Conservation (phyloP, 495 filamentous ascomycete genomes). For the Emericellopsis terricola region DNA sequence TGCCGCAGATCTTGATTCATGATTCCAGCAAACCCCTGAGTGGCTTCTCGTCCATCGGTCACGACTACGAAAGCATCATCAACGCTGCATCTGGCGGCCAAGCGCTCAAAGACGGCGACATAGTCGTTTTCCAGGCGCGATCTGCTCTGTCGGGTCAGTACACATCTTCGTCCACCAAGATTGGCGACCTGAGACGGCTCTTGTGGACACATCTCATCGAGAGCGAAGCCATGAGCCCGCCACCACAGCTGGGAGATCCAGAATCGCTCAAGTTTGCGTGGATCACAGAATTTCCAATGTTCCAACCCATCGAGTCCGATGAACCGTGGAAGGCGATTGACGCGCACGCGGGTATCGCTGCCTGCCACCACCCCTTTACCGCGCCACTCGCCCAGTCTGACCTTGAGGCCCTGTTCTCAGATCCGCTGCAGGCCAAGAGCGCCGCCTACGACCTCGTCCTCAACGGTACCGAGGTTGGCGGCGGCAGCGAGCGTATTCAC, state of each 20-base stretch:
- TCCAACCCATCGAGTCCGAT: constrained; percentile 46
- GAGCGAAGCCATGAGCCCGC: constrained; percentile 29
- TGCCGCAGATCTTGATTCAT: constrained; percentile 57
- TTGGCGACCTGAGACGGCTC: constrained; percentile 58
- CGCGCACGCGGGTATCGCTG: constrained; percentile 57
- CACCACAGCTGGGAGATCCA: constrained; percentile 14
- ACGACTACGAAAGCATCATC: constrained; percentile 22
- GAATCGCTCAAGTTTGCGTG: constrained; percentile 51
- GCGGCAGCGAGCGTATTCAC: constrained; percentile 87
- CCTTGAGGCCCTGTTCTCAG: constrained; percentile 50
- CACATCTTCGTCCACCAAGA: constrained; percentile 52
- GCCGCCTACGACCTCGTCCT: constrained; percentile 93
- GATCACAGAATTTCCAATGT: constrained; percentile 83
- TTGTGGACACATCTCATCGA: constrained; percentile 49
- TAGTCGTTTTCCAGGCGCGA: constrained; percentile 69
- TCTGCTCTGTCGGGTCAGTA: constrained; percentile 30
- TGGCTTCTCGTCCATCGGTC: constrained; percentile 59
- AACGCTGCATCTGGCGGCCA: not conserved
- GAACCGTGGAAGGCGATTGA: constrained; percentile 58
- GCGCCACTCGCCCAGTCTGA: constrained; percentile 59
- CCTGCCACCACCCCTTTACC: constrained; percentile 95
- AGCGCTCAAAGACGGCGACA: constrained; percentile 39
- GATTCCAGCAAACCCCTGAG: constrained; percentile 50
- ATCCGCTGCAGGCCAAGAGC: constrained; percentile 52
- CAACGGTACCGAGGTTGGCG: constrained; percentile 88